These are phyloP conservation scores for Crucihimalaya himalaica DNA, from an alignment of 345 rosid species.

Conservation along the genomic window DNA sequence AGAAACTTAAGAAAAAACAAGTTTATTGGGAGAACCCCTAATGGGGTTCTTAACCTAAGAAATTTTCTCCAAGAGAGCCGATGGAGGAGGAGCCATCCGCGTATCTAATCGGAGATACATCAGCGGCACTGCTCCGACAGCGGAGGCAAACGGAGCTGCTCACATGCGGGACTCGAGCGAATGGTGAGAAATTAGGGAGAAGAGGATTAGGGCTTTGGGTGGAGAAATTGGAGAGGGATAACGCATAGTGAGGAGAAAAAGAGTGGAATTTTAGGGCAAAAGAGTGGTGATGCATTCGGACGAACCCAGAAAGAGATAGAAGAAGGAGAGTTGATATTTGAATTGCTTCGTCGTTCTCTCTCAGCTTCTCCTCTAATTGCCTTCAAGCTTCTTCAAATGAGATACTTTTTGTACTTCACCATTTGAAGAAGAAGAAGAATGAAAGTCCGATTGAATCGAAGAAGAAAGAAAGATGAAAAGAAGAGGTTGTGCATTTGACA, in stretches of 20 bases:
- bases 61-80: constrained; percentile 34
- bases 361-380: constrained; percentile 2
- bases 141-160: constrained; percentile 33
- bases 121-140: constrained; percentile 37
- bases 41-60: too few species aligned
- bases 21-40: too few species aligned
- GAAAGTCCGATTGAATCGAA: too few species aligned
- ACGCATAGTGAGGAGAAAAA: constrained; percentile 39
- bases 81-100: constrained; percentile 37
- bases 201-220: constrained; percentile 45
- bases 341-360: constrained; percentile 22
- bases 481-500: too few species aligned
- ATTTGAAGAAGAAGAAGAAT: too few species aligned
- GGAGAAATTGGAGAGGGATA: constrained; percentile 30
- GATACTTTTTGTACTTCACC: background rate
- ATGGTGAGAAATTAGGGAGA: constrained; percentile 35
- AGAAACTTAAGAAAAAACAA: too few species aligned
- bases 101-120: constrained; percentile 39
- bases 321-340: background rate
- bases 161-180: constrained; percentile 15
- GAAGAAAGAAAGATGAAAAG: too few species aligned
- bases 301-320: background rate
- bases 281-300: constrained; percentile 59
- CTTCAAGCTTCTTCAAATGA: constrained; percentile 6
- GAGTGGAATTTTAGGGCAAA: constrained; percentile 42